Percentiles rank a stretch among this genome's conserved stretches.
Conservation (phyloP, 257 asterid genomes). For the Ligustrum vulgare region DNA sequence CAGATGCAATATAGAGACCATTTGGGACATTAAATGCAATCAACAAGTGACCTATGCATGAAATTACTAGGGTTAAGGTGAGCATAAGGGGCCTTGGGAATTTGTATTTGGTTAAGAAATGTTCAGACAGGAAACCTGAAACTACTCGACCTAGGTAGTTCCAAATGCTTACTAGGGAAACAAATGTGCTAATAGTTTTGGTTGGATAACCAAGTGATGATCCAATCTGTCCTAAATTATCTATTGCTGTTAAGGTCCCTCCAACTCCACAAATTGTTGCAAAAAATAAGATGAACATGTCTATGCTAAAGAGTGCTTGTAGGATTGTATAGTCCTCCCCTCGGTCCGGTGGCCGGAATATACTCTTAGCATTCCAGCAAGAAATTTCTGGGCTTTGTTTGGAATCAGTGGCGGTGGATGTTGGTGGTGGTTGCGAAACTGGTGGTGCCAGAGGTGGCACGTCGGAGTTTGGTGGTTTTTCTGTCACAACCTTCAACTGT, state of each 20-base stretch:
- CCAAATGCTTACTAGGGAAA: conserved; percentile 83
- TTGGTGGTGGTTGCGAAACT: not conserved
- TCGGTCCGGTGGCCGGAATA: conserved; percentile 53
- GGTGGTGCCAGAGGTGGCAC: not conserved
- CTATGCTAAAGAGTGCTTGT: conserved; percentile 67
- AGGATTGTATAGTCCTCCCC: conserved; percentile 79
- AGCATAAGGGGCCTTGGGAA: conserved; percentile 68
- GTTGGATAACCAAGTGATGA: conserved; percentile 58
- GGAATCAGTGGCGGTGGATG: not conserved
- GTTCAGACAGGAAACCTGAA: conserved; percentile 63
- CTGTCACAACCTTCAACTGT: conserved; percentile 30
- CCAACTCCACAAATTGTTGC: conserved; percentile 84
- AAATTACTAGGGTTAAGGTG: conserved; percentile 42
- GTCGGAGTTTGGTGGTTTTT: conserved; percentile 13
- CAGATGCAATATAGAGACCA: conserved; percentile 71
- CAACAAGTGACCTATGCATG: conserved; percentile 64
- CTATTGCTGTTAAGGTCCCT: conserved; percentile 76
- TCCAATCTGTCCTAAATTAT: conserved; percentile 71
- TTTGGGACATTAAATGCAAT: conserved; percentile 62
- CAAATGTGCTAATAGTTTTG: conserved; percentile 66
- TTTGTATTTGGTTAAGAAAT: conserved; percentile 50
- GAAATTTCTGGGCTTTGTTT: conserved; percentile 34
- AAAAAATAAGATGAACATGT: conserved; percentile 59
- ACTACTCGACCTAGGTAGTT: conserved; percentile 72
- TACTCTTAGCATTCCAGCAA: conserved; percentile 55